These are phyloP conservation scores for Trichoderma koningiopsis DNA, from an alignment of 2,329 filamentous ascomycete species.

Conservation along the genomic window DNA sequence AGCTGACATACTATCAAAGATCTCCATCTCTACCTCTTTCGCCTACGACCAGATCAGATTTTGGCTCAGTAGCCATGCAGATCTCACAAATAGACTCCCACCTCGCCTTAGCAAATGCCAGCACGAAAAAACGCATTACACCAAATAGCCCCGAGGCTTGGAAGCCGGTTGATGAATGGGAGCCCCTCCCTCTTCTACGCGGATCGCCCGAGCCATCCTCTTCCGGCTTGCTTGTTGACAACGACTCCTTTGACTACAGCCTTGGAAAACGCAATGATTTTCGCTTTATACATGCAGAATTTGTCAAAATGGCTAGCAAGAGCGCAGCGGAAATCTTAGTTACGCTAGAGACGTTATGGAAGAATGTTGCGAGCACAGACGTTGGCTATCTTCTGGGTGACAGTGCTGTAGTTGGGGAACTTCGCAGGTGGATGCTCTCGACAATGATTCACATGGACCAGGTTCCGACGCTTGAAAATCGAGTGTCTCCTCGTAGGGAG, in stretches of 20 bases:
- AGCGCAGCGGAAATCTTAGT: slow-evolving; percentile 23
- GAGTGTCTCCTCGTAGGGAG: background rate
- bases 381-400: background rate
- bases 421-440: slow-evolving; percentile 58
- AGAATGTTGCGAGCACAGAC: slow-evolving; percentile 3
- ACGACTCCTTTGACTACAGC: background rate
- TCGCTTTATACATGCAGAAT: background rate
- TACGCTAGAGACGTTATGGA: slow-evolving; percentile 27
- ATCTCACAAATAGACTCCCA: slow-evolving; percentile 28
- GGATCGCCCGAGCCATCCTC: background rate
- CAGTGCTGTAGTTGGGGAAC: slow-evolving; percentile 16
- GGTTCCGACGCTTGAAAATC: slow-evolving; percentile 28
- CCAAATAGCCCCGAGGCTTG: slow-evolving; percentile 24
- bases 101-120: background rate
- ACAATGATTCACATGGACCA: slow-evolving; percentile 53
- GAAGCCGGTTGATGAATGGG: slow-evolving; percentile 22
- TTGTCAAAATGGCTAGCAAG: slow-evolving; percentile 16
- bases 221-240: background rate
- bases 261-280: background rate
- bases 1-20: background rate
- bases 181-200: background rate
- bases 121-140: slow-evolving; percentile 8
- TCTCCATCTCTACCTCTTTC: background rate
- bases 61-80: background rate
- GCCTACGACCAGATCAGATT: background rate